Evolutionary conservation across 2,329 filamentous ascomycete species (phyloP).

Genomic region (Fusarium sp.): DNA sequence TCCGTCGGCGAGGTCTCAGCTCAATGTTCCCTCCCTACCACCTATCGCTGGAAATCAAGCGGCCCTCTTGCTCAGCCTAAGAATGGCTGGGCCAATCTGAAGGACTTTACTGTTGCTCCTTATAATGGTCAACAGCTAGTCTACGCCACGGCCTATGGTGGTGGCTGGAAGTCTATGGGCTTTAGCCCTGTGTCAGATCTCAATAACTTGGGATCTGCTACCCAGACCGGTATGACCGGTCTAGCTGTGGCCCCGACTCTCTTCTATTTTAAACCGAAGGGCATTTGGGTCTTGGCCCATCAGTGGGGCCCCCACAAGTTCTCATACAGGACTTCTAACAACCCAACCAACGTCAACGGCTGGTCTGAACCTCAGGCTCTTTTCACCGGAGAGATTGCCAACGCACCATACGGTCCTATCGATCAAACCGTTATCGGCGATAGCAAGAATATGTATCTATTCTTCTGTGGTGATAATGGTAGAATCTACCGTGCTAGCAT

Average conservation of each 20-base stretch:
- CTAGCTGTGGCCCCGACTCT: constrained; percentile 72
- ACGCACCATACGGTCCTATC: constrained; percentile 66
- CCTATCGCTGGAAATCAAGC: constrained; percentile 27
- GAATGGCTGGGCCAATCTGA: constrained; percentile 55
- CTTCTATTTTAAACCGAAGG: constrained; percentile 73
- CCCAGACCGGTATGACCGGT: constrained; percentile 64
- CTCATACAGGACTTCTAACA: constrained; percentile 69
- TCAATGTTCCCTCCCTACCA: constrained; percentile 28
- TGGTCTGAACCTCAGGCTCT: constrained; percentile 69
- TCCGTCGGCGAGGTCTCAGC: background rate
- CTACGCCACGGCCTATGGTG: constrained; percentile 64
- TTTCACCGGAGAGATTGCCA: constrained; percentile 67
- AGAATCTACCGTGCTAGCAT: constrained; percentile 74
- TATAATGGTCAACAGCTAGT: constrained; percentile 72
- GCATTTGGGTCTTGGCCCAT: constrained; percentile 72
- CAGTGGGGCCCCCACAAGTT: constrained; percentile 73
- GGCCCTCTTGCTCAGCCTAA: constrained; percentile 18
- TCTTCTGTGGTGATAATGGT: constrained; percentile 76
- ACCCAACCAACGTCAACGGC: constrained; percentile 68
- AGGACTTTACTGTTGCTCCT: constrained; percentile 70
- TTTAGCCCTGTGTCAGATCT: constrained; percentile 69
- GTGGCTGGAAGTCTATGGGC: constrained; percentile 69
- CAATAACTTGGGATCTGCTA: constrained; percentile 62
- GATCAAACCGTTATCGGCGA: constrained; percentile 76
- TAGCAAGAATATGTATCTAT: constrained; percentile 71